Evolutionary conservation across 306 rosid species (phyloP).

Genomic region (Trifolium pratense): DNA sequence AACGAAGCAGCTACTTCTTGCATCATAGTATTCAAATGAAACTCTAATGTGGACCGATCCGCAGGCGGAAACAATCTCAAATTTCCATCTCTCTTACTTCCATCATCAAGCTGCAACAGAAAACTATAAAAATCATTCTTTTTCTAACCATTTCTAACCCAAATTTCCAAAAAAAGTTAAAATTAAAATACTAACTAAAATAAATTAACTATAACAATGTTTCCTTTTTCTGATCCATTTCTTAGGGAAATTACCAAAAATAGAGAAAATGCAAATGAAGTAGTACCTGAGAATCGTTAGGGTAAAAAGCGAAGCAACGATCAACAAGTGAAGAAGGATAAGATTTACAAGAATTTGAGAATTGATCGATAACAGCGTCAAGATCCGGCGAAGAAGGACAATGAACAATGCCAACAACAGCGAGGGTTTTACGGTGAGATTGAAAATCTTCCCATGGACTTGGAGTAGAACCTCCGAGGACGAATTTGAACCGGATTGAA

Average conservation of each 20-base stretch:
- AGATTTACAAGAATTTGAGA: slow-evolving; percentile 56
- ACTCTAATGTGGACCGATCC: slow-evolving; percentile 78
- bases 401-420: slow-evolving; percentile 81
- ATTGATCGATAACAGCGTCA: slow-evolving; percentile 55
- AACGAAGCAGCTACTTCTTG: slow-evolving; percentile 91
- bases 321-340: slow-evolving; percentile 76
- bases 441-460: slow-evolving; percentile 98
- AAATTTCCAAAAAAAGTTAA: neutral
- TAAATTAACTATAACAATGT: neutral
- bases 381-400: slow-evolving; percentile 96
- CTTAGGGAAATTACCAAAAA: neutral
- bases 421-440: slow-evolving; percentile 86
- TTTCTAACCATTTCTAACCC: neutral
- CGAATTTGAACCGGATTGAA: slow-evolving; percentile 78
- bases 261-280: neutral
- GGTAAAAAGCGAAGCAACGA: slow-evolving; percentile 92
- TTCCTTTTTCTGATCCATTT: neutral
- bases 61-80: slow-evolving; percentile 95
- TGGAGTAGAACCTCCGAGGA: slow-evolving; percentile 81
- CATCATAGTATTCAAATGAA: slow-evolving; percentile 94
- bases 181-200: neutral
- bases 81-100: slow-evolving; percentile 74
- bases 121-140: neutral
- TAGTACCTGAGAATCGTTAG: slow-evolving; percentile 80
- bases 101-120: slow-evolving; percentile 81